Conservation (phyloP, 2,329 filamentous ascomycete species). For the Aspergillus hortae region DNA sequence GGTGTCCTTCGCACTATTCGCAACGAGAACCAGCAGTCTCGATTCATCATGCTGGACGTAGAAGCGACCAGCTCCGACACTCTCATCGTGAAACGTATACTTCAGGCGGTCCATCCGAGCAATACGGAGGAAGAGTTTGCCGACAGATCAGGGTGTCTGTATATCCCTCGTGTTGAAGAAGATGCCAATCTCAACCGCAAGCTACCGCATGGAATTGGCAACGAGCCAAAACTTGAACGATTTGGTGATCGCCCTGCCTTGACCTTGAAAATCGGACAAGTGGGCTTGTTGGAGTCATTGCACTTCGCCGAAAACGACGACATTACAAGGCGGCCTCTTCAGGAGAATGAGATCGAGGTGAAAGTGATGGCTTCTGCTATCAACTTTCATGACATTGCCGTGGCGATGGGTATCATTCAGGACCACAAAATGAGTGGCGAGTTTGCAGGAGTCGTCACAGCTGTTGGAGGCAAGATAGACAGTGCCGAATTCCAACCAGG, state of each 20-base stretch:
- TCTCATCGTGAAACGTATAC: not conserved
- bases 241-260: not conserved
- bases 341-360: not conserved
- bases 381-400: conserved; percentile 2
- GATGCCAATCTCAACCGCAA: conserved; percentile 3
- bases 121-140: conserved; percentile 1
- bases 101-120: not conserved
- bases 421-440: conserved; percentile 2
- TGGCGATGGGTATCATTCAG: conserved; percentile 1
- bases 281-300: conserved; percentile 1
- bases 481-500: not conserved
- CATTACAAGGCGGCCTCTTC: not conserved
- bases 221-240: not conserved
- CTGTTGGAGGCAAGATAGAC: not conserved
- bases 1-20: not conserved
- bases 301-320: conserved; percentile 1
- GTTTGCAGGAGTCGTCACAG: conserved; percentile 1
- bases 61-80: not conserved
- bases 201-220: not conserved
- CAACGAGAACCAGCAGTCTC: not conserved
- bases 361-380: conserved; percentile 3
- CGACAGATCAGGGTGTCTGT: not conserved
- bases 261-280: not conserved
- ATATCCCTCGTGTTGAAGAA: conserved; percentile 2
- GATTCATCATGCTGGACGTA: not conserved